phyloP scores from a whole-genome alignment of 2,329 filamentous ascomycete species.

The Ceratocystis albifundus region DNA sequence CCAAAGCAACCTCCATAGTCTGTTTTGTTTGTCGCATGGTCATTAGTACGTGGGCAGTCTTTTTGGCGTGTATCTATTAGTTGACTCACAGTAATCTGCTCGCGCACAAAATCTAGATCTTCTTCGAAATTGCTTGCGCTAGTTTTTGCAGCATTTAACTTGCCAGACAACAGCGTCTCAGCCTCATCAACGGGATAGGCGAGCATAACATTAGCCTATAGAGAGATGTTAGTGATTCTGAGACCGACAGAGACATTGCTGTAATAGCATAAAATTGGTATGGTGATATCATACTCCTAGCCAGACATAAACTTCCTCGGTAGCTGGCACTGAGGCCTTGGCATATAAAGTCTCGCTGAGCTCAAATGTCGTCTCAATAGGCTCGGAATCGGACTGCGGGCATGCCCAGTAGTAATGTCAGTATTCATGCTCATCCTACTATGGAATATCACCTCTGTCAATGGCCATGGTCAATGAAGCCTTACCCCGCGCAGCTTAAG shows the following conservation, averaged over 20 bases:
- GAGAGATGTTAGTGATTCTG: neutral
- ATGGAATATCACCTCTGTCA: neutral
- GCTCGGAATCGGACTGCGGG: conserved; percentile 44
- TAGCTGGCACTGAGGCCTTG: conserved; percentile 68
- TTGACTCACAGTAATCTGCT: conserved; percentile 78
- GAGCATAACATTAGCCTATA: conserved; percentile 92
- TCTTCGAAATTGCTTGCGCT: conserved; percentile 85
- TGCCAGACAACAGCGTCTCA: conserved; percentile 62
- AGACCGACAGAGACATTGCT: neutral
- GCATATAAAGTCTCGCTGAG: conserved; percentile 93
- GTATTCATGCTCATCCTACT: neutral
- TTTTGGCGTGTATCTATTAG: neutral
- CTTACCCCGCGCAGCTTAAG: conserved; percentile 62
- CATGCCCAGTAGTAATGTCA: neutral
- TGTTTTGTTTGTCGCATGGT: conserved; percentile 30
- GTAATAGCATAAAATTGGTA: neutral
- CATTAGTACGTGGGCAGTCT: neutral
- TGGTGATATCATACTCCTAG: conserved; percentile 53
- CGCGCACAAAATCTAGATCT: conserved; percentile 85
- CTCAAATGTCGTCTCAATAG: conserved; percentile 87
- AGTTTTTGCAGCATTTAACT: conserved; percentile 65
- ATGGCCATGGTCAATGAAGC: neutral
- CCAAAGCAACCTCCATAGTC: conserved; percentile 93
- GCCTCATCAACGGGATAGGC: conserved; percentile 87
- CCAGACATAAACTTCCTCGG: conserved; percentile 92